Evolutionary conservation across 2,329 filamentous ascomycete species (phyloP).

Genomic region (Colletotrichum sp.): DNA sequence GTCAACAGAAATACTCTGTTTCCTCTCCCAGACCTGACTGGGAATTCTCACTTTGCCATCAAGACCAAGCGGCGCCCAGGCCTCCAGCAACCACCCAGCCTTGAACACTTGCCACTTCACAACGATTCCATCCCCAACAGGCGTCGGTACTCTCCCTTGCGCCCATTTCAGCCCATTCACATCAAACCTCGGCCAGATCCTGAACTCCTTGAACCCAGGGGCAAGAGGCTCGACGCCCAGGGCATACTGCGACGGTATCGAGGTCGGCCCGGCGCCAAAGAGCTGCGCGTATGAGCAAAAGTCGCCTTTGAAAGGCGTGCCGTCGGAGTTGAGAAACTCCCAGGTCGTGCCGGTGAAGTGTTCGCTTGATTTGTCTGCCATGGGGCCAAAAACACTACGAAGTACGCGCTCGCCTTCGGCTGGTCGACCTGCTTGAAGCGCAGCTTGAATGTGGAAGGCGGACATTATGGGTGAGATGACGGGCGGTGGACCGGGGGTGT

Average conservation of each 20-base stretch:
- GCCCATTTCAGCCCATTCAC: neutral
- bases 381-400: neutral
- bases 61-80: neutral
- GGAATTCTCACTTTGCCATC: neutral
- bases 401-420: neutral
- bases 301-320: neutral
- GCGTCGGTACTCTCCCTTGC: neutral
- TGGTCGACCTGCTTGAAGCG: neutral
- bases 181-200: neutral
- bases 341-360: neutral
- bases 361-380: neutral
- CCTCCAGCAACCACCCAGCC: neutral
- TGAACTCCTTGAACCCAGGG: neutral
- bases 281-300: neutral
- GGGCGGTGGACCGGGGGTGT: neutral
- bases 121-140: neutral
- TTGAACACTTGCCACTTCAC: neutral
- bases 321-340: neutral
- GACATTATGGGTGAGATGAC: neutral
- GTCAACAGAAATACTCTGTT: neutral
- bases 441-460: neutral
- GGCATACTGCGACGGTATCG: neutral
- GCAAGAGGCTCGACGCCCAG: neutral
- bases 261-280: neutral
- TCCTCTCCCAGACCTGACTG: neutral